phyloP scores from a whole-genome alignment of 208 protist species.

The Trypanosoma brucei region DNA sequence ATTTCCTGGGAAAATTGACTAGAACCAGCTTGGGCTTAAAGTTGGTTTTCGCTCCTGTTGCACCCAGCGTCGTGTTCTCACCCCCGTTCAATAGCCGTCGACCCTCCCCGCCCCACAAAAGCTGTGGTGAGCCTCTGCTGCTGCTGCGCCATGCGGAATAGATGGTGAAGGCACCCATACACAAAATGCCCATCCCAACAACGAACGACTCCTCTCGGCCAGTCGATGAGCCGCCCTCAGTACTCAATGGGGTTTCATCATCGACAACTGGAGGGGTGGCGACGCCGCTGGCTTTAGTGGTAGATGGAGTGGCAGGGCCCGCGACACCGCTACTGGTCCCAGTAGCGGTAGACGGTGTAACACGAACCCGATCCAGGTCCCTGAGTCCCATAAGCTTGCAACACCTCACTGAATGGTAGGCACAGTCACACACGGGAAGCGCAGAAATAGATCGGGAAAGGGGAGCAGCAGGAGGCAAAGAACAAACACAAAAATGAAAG shows the following conservation, averaged over 20 bases:
- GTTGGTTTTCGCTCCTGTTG: background rate
- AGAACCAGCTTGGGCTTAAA: conserved; percentile 22
- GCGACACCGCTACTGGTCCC: no score
- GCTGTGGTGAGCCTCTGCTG: conserved; percentile 31
- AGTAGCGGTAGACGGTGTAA: no score
- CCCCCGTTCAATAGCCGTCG: background rate
- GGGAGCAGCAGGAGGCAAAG: no score
- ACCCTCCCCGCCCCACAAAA: conserved; percentile 20
- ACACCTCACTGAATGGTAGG: no score
- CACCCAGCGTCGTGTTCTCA: background rate
- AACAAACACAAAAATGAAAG: no score
- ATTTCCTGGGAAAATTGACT: conserved; percentile 52
- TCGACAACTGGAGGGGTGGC: no score
- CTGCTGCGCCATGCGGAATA: conserved; percentile 29
- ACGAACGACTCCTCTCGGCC: background rate
- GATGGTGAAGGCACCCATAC: conserved; percentile 16
- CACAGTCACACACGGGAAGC: no score
- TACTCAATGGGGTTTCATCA: background rate
- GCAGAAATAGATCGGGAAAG: no score
- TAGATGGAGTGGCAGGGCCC: no score
- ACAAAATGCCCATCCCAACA: conserved; percentile 5
- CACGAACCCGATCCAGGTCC: no score
- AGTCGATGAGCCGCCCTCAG: background rate
- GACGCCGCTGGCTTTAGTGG: no score
- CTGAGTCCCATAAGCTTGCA: no score